Conservation (phyloP, 495 filamentous ascomycete genomes). For the Penicillium soppii region DNA sequence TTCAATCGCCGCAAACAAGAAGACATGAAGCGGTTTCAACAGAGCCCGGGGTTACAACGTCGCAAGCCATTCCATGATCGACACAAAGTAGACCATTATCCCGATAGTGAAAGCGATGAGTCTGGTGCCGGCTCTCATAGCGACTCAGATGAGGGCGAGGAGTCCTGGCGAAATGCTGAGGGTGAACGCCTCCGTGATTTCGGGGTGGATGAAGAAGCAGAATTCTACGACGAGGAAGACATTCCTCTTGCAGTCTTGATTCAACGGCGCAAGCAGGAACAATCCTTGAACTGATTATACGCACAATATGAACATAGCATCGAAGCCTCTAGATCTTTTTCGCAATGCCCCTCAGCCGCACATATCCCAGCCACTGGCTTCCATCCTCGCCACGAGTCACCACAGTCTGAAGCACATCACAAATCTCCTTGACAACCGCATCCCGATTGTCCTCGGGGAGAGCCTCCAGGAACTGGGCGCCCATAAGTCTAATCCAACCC, state of each 20-base stretch:
- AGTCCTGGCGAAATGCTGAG: conserved; percentile 79
- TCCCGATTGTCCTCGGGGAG: conserved; percentile 53
- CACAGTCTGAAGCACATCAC: conserved; percentile 59
- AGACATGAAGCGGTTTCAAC: conserved; percentile 47
- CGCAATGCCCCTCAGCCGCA: conserved; percentile 53
- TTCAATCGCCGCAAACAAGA: conserved; percentile 57
- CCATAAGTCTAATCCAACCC: conserved; percentile 72
- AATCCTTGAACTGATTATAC: neutral
- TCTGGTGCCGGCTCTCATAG: conserved; percentile 22
- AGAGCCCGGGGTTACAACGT: conserved; percentile 32
- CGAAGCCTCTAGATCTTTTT: neutral
- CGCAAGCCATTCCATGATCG: conserved; percentile 53
- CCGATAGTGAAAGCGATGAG: conserved; percentile 32
- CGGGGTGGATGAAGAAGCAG: conserved; percentile 82
- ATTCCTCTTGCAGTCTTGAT: conserved; percentile 62
- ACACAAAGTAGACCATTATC: conserved; percentile 29
- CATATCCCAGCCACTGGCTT: conserved; percentile 64
- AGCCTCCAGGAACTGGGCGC: conserved; percentile 53
- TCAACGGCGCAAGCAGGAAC: conserved; percentile 22
- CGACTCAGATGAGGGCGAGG: conserved; percentile 49
- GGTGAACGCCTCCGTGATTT: conserved; percentile 86
- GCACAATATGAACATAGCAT: neutral
- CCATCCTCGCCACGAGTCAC: conserved; percentile 54
- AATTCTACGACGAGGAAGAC: conserved; percentile 79
- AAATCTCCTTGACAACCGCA: conserved; percentile 53